Evolutionary conservation across 495 filamentous ascomycete species (phyloP).

Genomic region (Trichoderma reesei): DNA sequence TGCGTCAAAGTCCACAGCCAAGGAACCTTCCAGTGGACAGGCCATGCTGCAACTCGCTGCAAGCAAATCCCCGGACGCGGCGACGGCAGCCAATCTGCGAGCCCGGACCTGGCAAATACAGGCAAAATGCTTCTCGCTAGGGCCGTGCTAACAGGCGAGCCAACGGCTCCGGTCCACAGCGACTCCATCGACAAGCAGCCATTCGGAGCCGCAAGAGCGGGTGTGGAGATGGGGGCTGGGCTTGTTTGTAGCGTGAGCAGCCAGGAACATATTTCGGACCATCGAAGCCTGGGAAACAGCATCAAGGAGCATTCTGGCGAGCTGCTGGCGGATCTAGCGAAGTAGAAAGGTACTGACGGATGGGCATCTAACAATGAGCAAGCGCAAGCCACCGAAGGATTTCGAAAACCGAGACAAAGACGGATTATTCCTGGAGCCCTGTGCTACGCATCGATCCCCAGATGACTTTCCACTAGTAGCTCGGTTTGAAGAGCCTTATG

Average conservation of each 20-base stretch:
- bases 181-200: slow-evolving; percentile 5
- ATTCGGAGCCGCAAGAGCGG: neutral
- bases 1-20: neutral
- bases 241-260: neutral
- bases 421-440: neutral
- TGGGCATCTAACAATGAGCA: neutral
- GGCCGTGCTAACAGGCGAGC: slow-evolving; percentile 1
- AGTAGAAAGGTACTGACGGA: neutral
- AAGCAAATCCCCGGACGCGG: neutral
- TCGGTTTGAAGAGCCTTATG: no score
- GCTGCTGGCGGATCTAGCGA: neutral
- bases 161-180: neutral
- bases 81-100: neutral
- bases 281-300: neutral
- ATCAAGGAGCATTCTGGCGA: neutral
- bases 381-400: no score
- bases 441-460: no score
- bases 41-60: neutral
- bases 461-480: no score
- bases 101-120: neutral
- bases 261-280: neutral
- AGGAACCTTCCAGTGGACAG: neutral
- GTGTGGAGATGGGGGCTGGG: neutral
- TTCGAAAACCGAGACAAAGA: neutral
- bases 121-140: neutral